phyloP scores from a whole-genome alignment of 192 early-diverging fungal genomes.

The Backusella psychrophila region DNA sequence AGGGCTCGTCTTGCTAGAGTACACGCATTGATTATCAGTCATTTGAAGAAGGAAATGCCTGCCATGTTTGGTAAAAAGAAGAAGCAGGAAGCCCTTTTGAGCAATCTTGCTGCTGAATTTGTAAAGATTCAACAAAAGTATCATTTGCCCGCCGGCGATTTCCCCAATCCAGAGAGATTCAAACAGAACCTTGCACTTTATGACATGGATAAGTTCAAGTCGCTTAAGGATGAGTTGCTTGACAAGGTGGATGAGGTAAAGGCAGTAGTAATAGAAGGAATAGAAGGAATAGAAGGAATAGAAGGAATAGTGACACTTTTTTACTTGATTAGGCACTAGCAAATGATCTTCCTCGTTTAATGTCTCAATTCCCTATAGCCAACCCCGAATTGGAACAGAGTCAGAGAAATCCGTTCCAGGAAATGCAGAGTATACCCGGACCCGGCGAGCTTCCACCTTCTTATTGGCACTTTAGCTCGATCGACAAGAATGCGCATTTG shows the following conservation, averaged over 20 bases:
- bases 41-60: conserved; percentile 76
- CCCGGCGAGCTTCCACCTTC: conserved; percentile 26
- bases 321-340: conserved; percentile 32
- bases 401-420: conserved; percentile 39
- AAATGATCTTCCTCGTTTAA: conserved; percentile 43
- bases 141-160: conserved; percentile 57
- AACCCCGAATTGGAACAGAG: conserved; percentile 37
- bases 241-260: conserved; percentile 42
- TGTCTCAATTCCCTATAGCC: conserved; percentile 37
- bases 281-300: too few relatives aligned
- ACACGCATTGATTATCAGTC: conserved; percentile 78
- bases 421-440: background rate
- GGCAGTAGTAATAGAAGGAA: too few relatives aligned
- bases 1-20: conserved; percentile 67
- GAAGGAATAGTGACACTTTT: background rate
- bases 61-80: conserved; percentile 72
- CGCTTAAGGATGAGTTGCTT: conserved; percentile 45
- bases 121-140: conserved; percentile 63
- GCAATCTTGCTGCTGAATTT: conserved; percentile 68
- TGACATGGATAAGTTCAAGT: conserved; percentile 50
- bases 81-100: conserved; percentile 69
- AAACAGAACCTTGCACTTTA: conserved; percentile 35
- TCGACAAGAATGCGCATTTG: conserved; percentile 39
- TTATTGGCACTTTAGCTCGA: conserved; percentile 34
- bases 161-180: conserved; percentile 45